Base-by-base conservation (phyloP, 192 early-diverging fungal genomes). In the Coemansia sp. region DNA sequence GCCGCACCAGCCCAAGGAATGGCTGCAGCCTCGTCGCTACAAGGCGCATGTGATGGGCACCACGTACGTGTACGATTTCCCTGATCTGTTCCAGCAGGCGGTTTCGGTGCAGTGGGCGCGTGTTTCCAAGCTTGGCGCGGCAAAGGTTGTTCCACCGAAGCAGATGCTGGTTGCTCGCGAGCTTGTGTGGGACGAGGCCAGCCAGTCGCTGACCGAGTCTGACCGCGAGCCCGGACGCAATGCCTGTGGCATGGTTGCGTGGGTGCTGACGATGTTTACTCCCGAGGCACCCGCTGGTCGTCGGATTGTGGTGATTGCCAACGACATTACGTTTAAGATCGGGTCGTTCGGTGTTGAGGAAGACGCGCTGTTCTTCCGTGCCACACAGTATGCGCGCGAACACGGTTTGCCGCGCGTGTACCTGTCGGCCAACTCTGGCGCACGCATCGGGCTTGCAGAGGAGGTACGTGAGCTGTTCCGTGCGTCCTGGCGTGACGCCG, bases 61-160 rank as follows among this genome's bases (percentile, higher is more conserved):
- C 4, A 97, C 96, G 12, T 99, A 97, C 65, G 93, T 98, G 31
- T 99, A 99, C 77, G 97, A 99, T 75, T 99, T 98, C 87, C 94
- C 95, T 16, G 96, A 96, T 56, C 87, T 99, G 66, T 98, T 99
- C 91, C 86, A 91, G 31, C 89, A 94, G 69, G 90, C 92, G 2
- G 76, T 93, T 38, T 89, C 94, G 50, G 86, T 89, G 54, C 80
- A 85, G 61, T 99, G 97, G 97, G 79, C 78, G 52, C 84, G 85
- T 25, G 25, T 73, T 3, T 71, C 76, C 57, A 72, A 79, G 64
- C 64, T 68, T 22, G 59, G 52, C 48, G 56, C 57, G 11, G 8
- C 56, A 16, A 30, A 54, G 8, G 84, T 85, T 17, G 40, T 64
- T 8, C 73, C 82, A 3, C 77, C 66, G 16, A 60, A 48, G 59